Conservation (phyloP, 768 basidiomycete genomes). For the Brasilioporus rufonigricans region DNA sequence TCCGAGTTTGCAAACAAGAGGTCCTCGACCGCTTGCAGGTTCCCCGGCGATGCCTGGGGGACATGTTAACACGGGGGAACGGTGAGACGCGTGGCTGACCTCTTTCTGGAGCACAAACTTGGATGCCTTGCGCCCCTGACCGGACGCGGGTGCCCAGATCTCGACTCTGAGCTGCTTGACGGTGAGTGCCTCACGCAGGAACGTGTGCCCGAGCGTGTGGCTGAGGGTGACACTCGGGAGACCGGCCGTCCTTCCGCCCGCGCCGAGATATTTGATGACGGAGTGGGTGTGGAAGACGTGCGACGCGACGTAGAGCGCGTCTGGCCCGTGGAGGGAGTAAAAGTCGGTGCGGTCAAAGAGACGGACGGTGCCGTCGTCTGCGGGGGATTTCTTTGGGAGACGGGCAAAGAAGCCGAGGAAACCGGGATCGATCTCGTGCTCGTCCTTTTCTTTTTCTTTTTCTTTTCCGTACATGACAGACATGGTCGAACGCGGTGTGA, state of each 20-base stretch:
- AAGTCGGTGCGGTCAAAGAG: slow-evolving; percentile 84
- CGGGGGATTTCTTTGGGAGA: slow-evolving; percentile 64
- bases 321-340: slow-evolving; percentile 86
- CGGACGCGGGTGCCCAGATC: slow-evolving; percentile 78
- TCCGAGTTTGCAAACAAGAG: slow-evolving; percentile 82
- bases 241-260: slow-evolving; percentile 52
- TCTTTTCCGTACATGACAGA: slow-evolving; percentile 66
- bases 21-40: slow-evolving; percentile 73
- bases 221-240: slow-evolving; percentile 80
- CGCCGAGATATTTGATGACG: slow-evolving; percentile 89
- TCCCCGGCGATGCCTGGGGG: slow-evolving; percentile 69
- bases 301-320: slow-evolving; percentile 84
- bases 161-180: slow-evolving; percentile 87
- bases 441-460: slow-evolving; percentile 64
- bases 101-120: slow-evolving; percentile 82
- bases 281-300: slow-evolving; percentile 85
- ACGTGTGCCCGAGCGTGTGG: slow-evolving; percentile 69
- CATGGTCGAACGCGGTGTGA: slow-evolving; percentile 37
- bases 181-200: slow-evolving; percentile 88
- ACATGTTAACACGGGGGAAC: slow-evolving; percentile 12
- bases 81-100: slow-evolving; percentile 39
- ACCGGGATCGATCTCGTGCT: slow-evolving; percentile 55
- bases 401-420: slow-evolving; percentile 71
- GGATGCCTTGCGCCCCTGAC: slow-evolving; percentile 68
- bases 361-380: slow-evolving; percentile 74